These are phyloP conservation scores for Eleusine coracana DNA, from an alignment of 176 grass and related monocot species.

Conservation along the genomic window DNA sequence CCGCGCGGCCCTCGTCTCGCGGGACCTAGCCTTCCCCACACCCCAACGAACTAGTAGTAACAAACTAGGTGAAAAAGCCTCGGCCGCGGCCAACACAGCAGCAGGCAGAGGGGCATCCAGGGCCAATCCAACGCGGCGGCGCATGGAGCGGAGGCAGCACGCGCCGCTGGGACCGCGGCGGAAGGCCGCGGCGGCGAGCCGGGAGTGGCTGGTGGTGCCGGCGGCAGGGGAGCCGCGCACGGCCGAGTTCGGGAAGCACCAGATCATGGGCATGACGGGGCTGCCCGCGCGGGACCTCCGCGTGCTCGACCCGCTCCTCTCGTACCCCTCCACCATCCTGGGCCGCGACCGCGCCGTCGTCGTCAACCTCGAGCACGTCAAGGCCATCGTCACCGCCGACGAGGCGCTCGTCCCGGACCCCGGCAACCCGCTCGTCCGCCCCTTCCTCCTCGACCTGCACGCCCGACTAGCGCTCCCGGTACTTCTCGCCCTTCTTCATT, in stretches of 20 bases:
- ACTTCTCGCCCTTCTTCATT: neutral
- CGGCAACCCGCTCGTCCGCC: conserved; percentile 43
- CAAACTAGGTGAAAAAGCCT: conserved; percentile 17
- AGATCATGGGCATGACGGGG: conserved; percentile 83
- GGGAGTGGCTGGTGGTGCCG: conserved; percentile 88
- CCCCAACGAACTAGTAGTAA: conserved; percentile 16
- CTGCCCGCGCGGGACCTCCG: conserved; percentile 81
- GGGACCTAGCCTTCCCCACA: neutral
- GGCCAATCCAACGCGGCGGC: neutral
- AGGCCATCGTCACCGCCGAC: conserved; percentile 70
- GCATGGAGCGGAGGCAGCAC: conserved; percentile 40
- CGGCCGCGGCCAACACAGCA: neutral
- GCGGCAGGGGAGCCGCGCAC: conserved; percentile 45
- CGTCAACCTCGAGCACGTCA: conserved; percentile 84
- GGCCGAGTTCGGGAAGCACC: conserved; percentile 68
- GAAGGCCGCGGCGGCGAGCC: conserved; percentile 57
- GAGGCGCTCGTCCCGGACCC: conserved; percentile 73
- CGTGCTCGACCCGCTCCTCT: conserved; percentile 72
- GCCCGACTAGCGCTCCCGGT: conserved; percentile 49
- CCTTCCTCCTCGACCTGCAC: conserved; percentile 64
- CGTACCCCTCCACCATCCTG: conserved; percentile 86
- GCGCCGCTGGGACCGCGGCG: conserved; percentile 37
- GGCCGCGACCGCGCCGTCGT: conserved; percentile 82
- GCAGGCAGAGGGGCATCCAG: neutral
- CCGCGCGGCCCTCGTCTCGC: neutral